Conservation (phyloP, 129 eudicot genomes). For the Logfia minima region DNA sequence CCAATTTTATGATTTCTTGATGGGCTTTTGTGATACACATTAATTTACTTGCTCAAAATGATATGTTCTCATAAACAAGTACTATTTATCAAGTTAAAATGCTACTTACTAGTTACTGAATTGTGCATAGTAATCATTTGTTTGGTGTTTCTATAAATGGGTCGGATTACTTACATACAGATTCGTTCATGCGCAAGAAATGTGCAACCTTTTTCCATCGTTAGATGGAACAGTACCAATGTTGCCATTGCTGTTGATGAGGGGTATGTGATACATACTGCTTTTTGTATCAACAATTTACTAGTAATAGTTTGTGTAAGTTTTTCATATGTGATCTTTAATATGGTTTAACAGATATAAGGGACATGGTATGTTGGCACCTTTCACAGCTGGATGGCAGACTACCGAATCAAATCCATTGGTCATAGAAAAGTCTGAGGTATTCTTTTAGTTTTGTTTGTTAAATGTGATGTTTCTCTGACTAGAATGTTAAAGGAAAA, state of each 20-base stretch:
- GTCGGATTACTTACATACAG: conserved; percentile 18
- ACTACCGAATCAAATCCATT: conserved; percentile 64
- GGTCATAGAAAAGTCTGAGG: conserved; percentile 77
- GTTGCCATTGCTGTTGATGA: conserved; percentile 44
- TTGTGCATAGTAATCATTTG: background rate
- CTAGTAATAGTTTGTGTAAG: background rate
- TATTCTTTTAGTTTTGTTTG: conserved; percentile 18
- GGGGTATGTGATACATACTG: conserved; percentile 33
- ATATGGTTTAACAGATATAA: conserved; percentile 45
- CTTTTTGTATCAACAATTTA: background rate
- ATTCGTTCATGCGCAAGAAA: conserved; percentile 24
- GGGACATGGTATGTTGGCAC: conserved; percentile 95
- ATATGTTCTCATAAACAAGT: background rate
- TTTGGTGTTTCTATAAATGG: background rate
- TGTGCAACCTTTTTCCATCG: conserved; percentile 13
- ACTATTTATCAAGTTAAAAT: background rate
- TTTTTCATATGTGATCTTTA: conserved; percentile 10
- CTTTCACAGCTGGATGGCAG: conserved; percentile 95
- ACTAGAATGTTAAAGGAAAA: background rate
- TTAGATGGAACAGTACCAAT: conserved; percentile 47
- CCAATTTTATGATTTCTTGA: background rate
- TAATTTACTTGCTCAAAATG: background rate
- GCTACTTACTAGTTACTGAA: background rate
- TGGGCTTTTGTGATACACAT: background rate
- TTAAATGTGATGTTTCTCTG: conserved; percentile 3